Evolutionary conservation across 1,139 yeast species (phyloP).

Genomic region (Hemisphaericaspora xylofermentans): DNA sequence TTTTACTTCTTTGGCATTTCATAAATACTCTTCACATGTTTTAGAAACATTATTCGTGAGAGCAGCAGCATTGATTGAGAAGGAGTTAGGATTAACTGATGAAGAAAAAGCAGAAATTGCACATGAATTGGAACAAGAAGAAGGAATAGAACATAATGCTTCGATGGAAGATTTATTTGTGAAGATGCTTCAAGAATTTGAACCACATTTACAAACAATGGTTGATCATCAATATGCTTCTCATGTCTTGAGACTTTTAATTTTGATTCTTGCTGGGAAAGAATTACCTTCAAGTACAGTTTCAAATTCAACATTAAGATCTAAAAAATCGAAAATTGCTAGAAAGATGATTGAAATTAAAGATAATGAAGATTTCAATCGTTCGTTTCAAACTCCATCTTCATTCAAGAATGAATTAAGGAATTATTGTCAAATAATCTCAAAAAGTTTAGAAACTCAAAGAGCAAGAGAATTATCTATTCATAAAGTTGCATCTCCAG

Average conservation of each 20-base stretch:
- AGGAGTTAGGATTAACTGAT: constrained; percentile 49
- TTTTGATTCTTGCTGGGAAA: constrained; percentile 74
- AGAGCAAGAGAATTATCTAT: constrained; percentile 70
- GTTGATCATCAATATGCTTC: constrained; percentile 80
- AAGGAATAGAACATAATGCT: constrained; percentile 20
- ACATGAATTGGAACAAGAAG: constrained; percentile 30
- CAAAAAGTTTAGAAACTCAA: constrained; percentile 43
- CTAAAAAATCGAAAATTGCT: constrained; percentile 85
- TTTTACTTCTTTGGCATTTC: constrained; percentile 74
- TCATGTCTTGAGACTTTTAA: constrained; percentile 73
- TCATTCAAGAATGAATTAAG: constrained; percentile 66
- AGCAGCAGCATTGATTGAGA: constrained; percentile 73
- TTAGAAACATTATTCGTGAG: constrained; percentile 82
- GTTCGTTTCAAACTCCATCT: constrained; percentile 68
- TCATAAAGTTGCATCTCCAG: constrained; percentile 84
- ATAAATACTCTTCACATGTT: constrained; percentile 92
- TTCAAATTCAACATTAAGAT: constrained; percentile 74
- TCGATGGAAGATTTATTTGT: constrained; percentile 63
- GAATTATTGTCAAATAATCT: constrained; percentile 37
- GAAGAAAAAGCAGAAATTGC: constrained; percentile 31
- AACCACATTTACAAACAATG: constrained; percentile 59
- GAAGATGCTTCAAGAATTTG: constrained; percentile 64
- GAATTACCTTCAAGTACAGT: constrained; percentile 75
- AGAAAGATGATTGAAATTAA: constrained; percentile 89
- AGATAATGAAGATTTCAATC: constrained; percentile 68